Base-by-base conservation (phyloP, 1,284 basidiomycete species). In the Binderoboletus segoi region DNA sequence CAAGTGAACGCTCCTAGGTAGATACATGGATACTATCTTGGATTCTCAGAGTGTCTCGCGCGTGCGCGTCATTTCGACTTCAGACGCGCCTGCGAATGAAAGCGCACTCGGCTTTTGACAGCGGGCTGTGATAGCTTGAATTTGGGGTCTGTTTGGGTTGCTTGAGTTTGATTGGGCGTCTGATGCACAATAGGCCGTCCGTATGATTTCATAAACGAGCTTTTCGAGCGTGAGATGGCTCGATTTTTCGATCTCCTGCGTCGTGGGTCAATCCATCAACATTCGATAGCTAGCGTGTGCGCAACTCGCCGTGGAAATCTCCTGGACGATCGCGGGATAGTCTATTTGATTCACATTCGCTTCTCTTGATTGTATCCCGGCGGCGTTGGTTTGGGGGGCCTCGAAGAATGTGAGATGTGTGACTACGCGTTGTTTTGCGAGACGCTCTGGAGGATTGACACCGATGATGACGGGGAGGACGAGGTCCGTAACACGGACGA, bases 61-160 rank as follows among this genome's bases (percentile, higher is more conserved):
- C 5, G 50, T 48, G 50, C 78, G 67, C 18, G 78, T 82, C 44
- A 83, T 79, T 59, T 82, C 73, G 8, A 82, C 78, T 3, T 77
- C 79, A 2, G 81, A 81, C 0, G 75, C 74, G 23, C 77, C 71
- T 2, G 79, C 81, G 59, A 79, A 80, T 4, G 77, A 74, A 24
- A 84, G 64, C 1, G 82, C 82, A 48, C 78, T 82, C 1, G 82
- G 81, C 51, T 83, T 83, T 55, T 78, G 78, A 24, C 79, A 77
- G 2, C 74, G 68, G 8, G 76, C 77, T 1, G 77, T 79, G 3
- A 79, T 77, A 3, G 65, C 58, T 6, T 74, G 65, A 3, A 82
- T 48, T 6, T 18, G 53, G 35, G 37, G 23, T 1, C 20, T 3
- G 3, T 7, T 13, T 0, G 33, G 46, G 33, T 11, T n/a, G n/a